Base-by-base conservation (phyloP, 495 filamentous ascomycete genomes). In the Aspergillus sclerotioniger region DNA sequence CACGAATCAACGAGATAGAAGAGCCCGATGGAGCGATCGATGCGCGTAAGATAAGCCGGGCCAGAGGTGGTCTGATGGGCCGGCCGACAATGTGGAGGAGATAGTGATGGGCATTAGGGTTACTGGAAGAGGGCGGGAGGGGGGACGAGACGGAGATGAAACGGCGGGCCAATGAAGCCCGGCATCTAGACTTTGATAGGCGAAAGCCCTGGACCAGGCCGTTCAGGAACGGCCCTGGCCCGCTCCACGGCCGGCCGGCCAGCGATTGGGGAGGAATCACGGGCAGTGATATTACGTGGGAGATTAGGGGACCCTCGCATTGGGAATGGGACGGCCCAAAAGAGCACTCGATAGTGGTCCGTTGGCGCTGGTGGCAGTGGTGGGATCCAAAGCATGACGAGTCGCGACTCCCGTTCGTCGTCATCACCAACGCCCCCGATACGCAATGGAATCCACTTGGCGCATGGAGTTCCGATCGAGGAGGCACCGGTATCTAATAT, bases 71-170 rank as follows among this genome's bases (percentile, higher is more conserved):
- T 51, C n/a, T 31, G 29, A 37, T 28, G 29, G 37, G 13, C 8
- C 9, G 35, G 10, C 35, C 37, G 37, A 6, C 37, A 12, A 41
- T 15, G 8, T 41, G 37, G 37, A 41, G 37, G 17, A 56, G 44
- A 65, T 62, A 57, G 58, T 16, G 63, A 66, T 66, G 55, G 43
- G 51, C 63, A 59, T 58, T 56, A 45, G 37, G 51, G 35, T 65
- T 65, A 53, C 63, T 58, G 19, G 41, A 62, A 62, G 44, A 3
- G 51, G 60, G 44, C 25, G 20, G 19, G 54, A 20, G 44, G 54
- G 21, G 44, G 15, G 56, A 47, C 32, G 10, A 17, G 20, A 45
- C 17, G 53, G 56, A 63, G 46, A 51, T 60, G 57, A 60, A 58
- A 60, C 62, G 46, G 50, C 20, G 21, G 19, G 50, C 44, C 25